A percentile compares a stretch with the other conserved stretches of the same genome.
These are phyloP conservation scores for Suillus ampliporus DNA, from an alignment of 768 basidiomycete genomes.

Conservation along the genomic window DNA sequence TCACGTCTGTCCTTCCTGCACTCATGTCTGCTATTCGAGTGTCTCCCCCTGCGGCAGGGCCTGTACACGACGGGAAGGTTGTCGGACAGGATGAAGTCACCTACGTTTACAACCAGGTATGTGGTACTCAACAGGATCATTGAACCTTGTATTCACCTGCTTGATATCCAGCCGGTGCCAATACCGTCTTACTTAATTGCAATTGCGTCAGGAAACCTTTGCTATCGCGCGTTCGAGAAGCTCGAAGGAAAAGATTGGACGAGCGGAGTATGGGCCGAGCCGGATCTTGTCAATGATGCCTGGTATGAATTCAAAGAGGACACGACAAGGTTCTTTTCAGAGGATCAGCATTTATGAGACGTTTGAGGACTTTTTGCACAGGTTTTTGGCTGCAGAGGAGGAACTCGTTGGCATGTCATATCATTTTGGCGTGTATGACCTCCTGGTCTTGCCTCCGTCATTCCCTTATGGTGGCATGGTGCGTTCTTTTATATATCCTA, in stretches of 20 bases:
- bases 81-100: constrained; percentile 76
- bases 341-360: not conserved
- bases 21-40: constrained; percentile 84
- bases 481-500: not conserved
- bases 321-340: constrained; percentile 62
- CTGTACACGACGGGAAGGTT: constrained; percentile 72
- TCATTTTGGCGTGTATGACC: constrained; percentile 85
- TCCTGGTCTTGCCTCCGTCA: constrained; percentile 86
- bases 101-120: constrained; percentile 80
- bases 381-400: constrained; percentile 75
- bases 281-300: constrained; percentile 74
- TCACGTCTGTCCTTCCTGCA: constrained; percentile 81
- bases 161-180: constrained; percentile 63
- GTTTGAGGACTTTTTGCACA: constrained; percentile 29
- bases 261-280: constrained; percentile 92
- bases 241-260: constrained; percentile 74
- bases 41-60: constrained; percentile 75
- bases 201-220: constrained; percentile 84
- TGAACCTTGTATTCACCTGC: not conserved
- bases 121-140: constrained; percentile 20
- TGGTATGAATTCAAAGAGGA: constrained; percentile 92
- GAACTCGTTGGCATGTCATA: constrained; percentile 81
- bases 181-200: constrained; percentile 95
- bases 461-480: constrained; percentile 96
- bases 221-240: constrained; percentile 68